Conservation (phyloP, 495 filamentous ascomycete species). For the Glutinoglossum americanum region DNA sequence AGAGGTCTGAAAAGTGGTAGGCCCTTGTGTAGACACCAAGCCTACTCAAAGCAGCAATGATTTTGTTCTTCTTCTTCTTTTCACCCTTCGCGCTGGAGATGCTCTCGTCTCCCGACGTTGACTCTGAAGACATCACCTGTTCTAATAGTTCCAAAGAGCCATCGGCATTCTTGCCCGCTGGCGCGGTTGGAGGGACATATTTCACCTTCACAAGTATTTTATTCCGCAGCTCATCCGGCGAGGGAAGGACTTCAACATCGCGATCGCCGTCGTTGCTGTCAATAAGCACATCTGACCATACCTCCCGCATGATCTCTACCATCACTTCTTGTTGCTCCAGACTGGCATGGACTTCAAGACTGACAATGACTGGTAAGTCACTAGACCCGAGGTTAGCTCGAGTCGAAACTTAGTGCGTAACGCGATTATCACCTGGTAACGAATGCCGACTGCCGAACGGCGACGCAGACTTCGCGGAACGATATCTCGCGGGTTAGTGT, state of each 20-base stretch:
- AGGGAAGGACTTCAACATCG: constrained; percentile 33
- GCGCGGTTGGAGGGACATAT: constrained; percentile 26
- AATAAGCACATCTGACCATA: constrained; percentile 50
- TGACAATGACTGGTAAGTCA: constrained; percentile 65
- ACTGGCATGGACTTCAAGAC: constrained; percentile 69
- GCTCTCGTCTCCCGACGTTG: constrained; percentile 13
- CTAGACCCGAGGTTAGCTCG: not conserved
- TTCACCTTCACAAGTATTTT: constrained; percentile 91
- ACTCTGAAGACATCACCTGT: constrained; percentile 2
- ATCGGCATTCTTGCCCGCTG: not conserved
- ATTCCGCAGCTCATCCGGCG: constrained; percentile 37
- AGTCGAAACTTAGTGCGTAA: not conserved
- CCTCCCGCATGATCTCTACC: constrained; percentile 69
- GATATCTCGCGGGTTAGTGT: constrained; percentile 72
- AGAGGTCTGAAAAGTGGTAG: constrained; percentile 54
- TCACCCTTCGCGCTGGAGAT: not conserved
- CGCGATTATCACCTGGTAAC: constrained; percentile 25
- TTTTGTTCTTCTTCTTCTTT: constrained; percentile 36
- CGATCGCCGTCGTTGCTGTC: constrained; percentile 17
- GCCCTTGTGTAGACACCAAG: constrained; percentile 67
- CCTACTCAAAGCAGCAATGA: constrained; percentile 47
- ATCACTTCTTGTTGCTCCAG: constrained; percentile 65
- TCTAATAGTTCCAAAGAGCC: not conserved
- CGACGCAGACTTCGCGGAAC: constrained; percentile 64
- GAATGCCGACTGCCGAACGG: constrained; percentile 64